Base-by-base conservation (phyloP, 306 rosid genomes). In the Trichosanthes cucumerina region DNA sequence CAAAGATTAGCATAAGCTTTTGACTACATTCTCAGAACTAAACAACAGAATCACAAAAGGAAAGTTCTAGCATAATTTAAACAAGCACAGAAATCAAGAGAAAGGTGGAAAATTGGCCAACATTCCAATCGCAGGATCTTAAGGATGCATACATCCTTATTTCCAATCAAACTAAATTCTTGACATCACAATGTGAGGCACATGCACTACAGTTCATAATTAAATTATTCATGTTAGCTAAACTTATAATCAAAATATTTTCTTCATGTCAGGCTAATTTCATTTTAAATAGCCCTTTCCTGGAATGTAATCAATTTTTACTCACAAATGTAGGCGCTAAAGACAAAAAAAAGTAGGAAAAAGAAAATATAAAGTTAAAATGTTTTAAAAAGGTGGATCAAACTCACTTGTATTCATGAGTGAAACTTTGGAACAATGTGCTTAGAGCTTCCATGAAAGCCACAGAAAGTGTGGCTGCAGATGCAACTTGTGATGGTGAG, bases 381-480 rank as follows among this genome's bases (percentile, higher is more conserved):
- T 56, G 4, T 15, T 72, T 46, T 54, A 52, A 6, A 56, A 15
- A 57, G 49, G 26, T 41, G 14, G 70, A 70, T 23, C 31, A 73
- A 86, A 89, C 96, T 86, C 74, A 95, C 98, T 80, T 91, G 90
- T 91, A 92, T 57, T 91, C 97, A 82, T 88, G 97, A 84, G 84
- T 90, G 86, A 95, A 92, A 87, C 81, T 88, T 86, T 92, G 90
- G 81, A 95, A 92, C 82, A 92, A 52, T 78, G 97, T 91, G 82
- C 99, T 84, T 65, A 95, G 97, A 84, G 97, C 98, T 92, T 95
- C 99, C 98, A 95, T 95, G 77, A 95, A 95, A 69, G 97, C 99
- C 66, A 95, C 98, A 84, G 98, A 88, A 81, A 95, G 88, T 54
- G 97, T 92, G 75, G 93, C 90, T 31, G 99, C 96, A 23, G 97